phyloP scores from a whole-genome alignment of 75 land plant species.

The Cupressus sempervirens region DNA sequence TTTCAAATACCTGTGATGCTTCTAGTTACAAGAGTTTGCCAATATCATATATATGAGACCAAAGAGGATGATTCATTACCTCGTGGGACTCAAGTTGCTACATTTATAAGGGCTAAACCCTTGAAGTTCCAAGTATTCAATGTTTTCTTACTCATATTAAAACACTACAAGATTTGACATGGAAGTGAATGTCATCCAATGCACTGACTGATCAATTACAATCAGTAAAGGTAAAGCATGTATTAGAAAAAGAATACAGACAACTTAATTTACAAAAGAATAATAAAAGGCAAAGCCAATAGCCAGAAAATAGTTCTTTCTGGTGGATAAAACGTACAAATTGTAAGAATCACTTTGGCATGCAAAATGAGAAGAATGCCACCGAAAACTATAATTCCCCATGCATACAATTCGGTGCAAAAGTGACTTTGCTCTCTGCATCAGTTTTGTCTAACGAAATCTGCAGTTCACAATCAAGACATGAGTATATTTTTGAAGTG shows the following conservation, averaged over 20 bases:
- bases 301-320: neutral
- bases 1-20: neutral
- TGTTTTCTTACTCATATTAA: neutral
- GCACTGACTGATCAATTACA: neutral
- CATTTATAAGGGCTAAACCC: neutral
- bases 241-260: neutral
- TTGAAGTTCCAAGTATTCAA: slow-evolving; percentile 7
- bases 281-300: neutral
- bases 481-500: neutral
- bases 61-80: neutral
- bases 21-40: neutral
- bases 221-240: neutral
- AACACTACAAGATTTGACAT: neutral
- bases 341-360: neutral
- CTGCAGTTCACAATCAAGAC: slow-evolving; percentile 6
- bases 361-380: neutral
- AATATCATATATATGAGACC: neutral
- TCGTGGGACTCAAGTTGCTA: neutral
- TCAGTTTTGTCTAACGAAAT: slow-evolving; percentile 5
- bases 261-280: slow-evolving; percentile 1
- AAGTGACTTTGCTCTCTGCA: neutral
- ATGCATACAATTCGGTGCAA: slow-evolving; percentile 1
- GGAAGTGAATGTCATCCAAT: neutral
- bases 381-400: neutral
- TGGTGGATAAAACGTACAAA: neutral